Evolutionary conservation across 352 stramenopile genomes (phyloP).

Genomic region (Detonula confervacea): DNA sequence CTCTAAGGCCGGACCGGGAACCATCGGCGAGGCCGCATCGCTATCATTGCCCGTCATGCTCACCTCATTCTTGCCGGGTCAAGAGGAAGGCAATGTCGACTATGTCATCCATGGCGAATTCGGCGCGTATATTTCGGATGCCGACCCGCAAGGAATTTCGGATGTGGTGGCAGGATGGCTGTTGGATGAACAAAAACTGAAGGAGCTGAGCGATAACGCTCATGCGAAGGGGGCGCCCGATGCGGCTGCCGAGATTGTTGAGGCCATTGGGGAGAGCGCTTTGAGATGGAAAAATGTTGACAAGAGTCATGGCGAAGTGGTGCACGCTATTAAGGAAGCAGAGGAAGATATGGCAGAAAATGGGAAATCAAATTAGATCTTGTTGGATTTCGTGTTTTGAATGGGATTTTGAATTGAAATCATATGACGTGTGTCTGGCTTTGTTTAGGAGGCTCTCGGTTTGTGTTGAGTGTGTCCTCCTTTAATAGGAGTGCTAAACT

Average conservation of each 20-base stretch:
- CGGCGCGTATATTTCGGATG: constrained; percentile 70
- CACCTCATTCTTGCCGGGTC: constrained; percentile 83
- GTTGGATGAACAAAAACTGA: constrained; percentile 63
- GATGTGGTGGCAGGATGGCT: constrained; percentile 78
- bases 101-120: constrained; percentile 80
- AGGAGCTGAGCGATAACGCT: constrained; percentile 67
- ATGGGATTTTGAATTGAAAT: too few species aligned
- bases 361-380: too few species aligned
- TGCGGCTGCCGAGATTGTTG: constrained; percentile 78
- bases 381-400: too few species aligned
- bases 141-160: constrained; percentile 67
- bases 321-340: too few species aligned
- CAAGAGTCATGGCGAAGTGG: too few species aligned
- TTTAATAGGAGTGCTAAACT: too few species aligned
- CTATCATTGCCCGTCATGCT: constrained; percentile 84
- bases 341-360: too few species aligned
- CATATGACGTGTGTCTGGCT: too few species aligned
- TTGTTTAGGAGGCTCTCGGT: too few species aligned
- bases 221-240: constrained; percentile 63
- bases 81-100: constrained; percentile 86
- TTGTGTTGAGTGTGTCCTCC: too few species aligned
- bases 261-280: constrained; percentile 73
- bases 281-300: constrained; percentile 78
- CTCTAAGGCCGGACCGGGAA: constrained; percentile 83
- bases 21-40: constrained; percentile 81